These are phyloP conservation scores for Schwanniomyces sp. DNA, from an alignment of 805 yeast species.

Conservation along the genomic window DNA sequence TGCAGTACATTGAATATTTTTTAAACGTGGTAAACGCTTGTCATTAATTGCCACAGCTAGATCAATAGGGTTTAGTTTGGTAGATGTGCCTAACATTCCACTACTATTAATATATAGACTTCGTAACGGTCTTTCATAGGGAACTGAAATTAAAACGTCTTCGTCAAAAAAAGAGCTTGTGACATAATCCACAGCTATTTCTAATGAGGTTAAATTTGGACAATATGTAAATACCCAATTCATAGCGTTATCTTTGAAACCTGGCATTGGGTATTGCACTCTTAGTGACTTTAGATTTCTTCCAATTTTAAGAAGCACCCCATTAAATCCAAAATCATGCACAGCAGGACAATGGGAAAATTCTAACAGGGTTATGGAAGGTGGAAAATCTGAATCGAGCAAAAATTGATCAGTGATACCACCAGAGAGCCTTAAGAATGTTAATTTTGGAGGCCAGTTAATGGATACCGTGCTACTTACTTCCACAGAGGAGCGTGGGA, in stretches of 20 bases:
- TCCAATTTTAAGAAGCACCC: constrained; percentile 65
- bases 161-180: constrained; percentile 43
- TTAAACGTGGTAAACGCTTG: constrained; percentile 67
- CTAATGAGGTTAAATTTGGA: constrained; percentile 64
- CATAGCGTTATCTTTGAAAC: constrained; percentile 63
- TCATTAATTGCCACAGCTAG: constrained; percentile 82
- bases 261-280: constrained; percentile 88
- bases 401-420: constrained; percentile 85
- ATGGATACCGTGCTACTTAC: constrained; percentile 57
- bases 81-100: constrained; percentile 82
- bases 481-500: constrained; percentile 82
- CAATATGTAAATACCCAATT: constrained; percentile 76
- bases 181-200: constrained; percentile 78
- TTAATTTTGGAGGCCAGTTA: constrained; percentile 77
- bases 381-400: constrained; percentile 67
- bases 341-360: constrained; percentile 87
- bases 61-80: constrained; percentile 85
- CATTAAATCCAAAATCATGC: constrained; percentile 61
- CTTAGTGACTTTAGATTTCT: constrained; percentile 58
- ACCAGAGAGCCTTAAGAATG: constrained; percentile 78
- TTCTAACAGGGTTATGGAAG: constrained; percentile 66
- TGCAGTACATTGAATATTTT: constrained; percentile 64
- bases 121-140: constrained; percentile 48
- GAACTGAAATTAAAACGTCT: constrained; percentile 22
- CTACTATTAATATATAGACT: constrained; percentile 75